Evolutionary conservation across 805 yeast genomes (phyloP).

Genomic region (Starmerella sp.): DNA sequence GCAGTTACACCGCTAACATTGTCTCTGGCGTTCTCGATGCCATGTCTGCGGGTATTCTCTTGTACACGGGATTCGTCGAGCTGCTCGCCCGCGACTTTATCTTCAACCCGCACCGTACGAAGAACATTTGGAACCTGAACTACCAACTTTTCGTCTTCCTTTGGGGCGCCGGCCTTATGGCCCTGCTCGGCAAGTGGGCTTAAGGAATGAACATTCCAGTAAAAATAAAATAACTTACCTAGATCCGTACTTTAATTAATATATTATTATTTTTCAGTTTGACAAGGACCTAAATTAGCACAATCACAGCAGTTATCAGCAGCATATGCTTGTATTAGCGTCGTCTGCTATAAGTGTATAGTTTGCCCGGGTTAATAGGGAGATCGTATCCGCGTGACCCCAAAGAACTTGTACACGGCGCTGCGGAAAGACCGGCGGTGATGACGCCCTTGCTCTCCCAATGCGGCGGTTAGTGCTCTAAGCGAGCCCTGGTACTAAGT

Average conservation of each 20-base stretch:
- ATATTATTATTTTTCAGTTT: too few species aligned
- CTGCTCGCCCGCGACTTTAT: conserved; percentile 64
- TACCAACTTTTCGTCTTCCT: conserved; percentile 36
- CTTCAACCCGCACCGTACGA: conserved; percentile 34
- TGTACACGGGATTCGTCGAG: conserved; percentile 65
- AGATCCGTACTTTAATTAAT: too few species aligned
- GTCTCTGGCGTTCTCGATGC: conserved; percentile 58
- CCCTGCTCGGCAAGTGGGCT: conserved; percentile 68
- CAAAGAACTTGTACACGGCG: not conserved
- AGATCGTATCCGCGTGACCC: too few species aligned
- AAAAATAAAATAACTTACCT: too few species aligned
- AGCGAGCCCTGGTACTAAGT: not conserved
- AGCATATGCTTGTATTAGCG: too few species aligned
- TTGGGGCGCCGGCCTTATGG: conserved; percentile 60
- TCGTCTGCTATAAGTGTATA: too few species aligned
- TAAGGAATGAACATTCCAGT: conserved; percentile 19
- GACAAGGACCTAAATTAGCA: too few species aligned
- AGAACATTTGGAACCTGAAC: conserved; percentile 34
- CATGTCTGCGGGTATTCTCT: conserved; percentile 57
- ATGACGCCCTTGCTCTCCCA: not conserved
- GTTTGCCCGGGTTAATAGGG: too few species aligned
- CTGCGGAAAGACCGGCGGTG: not conserved
- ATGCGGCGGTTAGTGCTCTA: not conserved
- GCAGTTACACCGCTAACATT: conserved; percentile 42
- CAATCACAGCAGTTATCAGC: too few species aligned